Evolutionary conservation across 2,329 filamentous ascomycete genomes (phyloP).

Genomic region (Penicillium oxalicum): DNA sequence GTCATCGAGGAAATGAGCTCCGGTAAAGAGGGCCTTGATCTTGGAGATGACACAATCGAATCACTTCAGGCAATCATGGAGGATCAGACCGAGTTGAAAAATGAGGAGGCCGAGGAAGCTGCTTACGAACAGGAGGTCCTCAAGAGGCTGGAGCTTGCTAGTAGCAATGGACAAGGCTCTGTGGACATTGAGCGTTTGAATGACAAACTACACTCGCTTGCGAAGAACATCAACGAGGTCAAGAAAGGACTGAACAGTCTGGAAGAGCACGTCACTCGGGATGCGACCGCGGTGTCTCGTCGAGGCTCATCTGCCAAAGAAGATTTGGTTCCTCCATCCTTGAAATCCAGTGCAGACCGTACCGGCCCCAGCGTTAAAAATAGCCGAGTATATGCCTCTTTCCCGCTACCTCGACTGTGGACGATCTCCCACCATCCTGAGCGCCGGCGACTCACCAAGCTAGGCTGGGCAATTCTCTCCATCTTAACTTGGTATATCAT

Average conservation of each 20-base stretch:
- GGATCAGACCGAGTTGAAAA: conserved; percentile 23
- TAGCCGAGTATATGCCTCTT: conserved; percentile 25
- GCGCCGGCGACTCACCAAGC: conserved; percentile 30
- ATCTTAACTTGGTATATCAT: conserved; percentile 45
- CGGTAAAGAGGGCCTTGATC: conserved; percentile 32
- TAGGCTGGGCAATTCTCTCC: conserved; percentile 37
- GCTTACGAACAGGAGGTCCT: conserved; percentile 29
- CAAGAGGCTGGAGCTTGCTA: conserved; percentile 18
- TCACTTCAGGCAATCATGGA: conserved; percentile 40
- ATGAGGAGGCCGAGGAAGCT: conserved; percentile 27
- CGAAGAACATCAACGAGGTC: conserved; percentile 38
- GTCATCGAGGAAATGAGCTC: conserved; percentile 38
- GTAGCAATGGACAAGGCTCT: conserved; percentile 16
- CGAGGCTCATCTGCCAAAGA: conserved; percentile 11
- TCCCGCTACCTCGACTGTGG: conserved; percentile 36
- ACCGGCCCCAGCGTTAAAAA: conserved; percentile 12
- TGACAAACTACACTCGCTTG: conserved; percentile 36
- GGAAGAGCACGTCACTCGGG: conserved; percentile 32
- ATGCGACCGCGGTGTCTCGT: conserved; percentile 14
- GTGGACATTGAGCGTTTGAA: conserved; percentile 35
- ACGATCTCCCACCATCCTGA: conserved; percentile 23
- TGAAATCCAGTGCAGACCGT: conserved; percentile 15
- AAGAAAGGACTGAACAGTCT: conserved; percentile 35
- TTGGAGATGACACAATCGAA: conserved; percentile 43
- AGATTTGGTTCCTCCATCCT: conserved; percentile 4